These are phyloP conservation scores for Wickerhamomyces sp. DNA, from an alignment of 1,139 yeast species.

Conservation along the genomic window DNA sequence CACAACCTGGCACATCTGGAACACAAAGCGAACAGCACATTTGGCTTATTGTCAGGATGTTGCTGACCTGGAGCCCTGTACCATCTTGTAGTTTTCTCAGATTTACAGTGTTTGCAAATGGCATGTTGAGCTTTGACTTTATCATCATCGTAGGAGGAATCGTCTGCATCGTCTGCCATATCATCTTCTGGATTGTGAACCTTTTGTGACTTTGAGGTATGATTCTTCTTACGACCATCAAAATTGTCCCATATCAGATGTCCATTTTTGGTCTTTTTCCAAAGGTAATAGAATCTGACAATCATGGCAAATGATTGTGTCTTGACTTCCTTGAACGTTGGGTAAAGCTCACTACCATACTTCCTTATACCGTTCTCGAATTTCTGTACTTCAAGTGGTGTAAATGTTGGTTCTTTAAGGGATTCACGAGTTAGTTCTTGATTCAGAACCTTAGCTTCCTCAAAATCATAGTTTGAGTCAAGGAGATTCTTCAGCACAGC, in stretches of 20 bases:
- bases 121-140: conserved; percentile 14
- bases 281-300: conserved; percentile 79
- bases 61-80: conserved; percentile 58
- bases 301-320: conserved; percentile 71
- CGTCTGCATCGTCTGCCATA: conserved; percentile 30
- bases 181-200: conserved; percentile 33
- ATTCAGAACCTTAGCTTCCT: conserved; percentile 35
- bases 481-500: conserved; percentile 53
- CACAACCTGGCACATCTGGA: conserved; percentile 83
- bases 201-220: conserved; percentile 19
- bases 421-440: conserved; percentile 47
- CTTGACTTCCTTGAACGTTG: conserved; percentile 62
- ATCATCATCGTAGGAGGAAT: conserved; percentile 33
- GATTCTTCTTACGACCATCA: conserved; percentile 64
- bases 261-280: conserved; percentile 86
- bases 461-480: conserved; percentile 45
- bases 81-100: conserved; percentile 58
- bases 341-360: conserved; percentile 77
- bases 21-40: conserved; percentile 57
- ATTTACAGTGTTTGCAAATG: conserved; percentile 50
- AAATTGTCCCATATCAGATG: conserved; percentile 77
- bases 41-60: conserved; percentile 34
- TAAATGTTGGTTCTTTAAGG: conserved; percentile 72
- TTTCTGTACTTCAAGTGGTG: conserved; percentile 52
- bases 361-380: conserved; percentile 75